Conservation (phyloP, 2,329 filamentous ascomycete species). For the Reticulascus tulasneorum region DNA sequence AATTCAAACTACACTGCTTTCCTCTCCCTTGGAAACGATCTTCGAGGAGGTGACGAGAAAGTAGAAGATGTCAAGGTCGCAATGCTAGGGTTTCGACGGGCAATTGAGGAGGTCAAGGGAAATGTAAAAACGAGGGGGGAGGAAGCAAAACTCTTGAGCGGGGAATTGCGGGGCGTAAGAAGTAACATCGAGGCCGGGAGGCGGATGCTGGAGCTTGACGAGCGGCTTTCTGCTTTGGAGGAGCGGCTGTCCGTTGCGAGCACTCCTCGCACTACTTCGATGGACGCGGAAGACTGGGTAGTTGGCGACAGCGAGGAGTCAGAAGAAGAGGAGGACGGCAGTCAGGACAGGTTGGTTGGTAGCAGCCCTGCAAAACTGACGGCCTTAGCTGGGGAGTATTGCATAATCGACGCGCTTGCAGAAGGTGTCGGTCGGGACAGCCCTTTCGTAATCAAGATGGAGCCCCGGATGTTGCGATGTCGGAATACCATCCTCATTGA, state of each 20-base stretch:
- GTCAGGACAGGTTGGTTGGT: slow-evolving; percentile 30
- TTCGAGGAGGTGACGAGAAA: slow-evolving; percentile 85
- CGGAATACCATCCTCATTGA: slow-evolving; percentile 55
- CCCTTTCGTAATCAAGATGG: slow-evolving; percentile 47
- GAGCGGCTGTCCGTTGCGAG: slow-evolving; percentile 54
- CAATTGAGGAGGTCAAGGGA: slow-evolving; percentile 69
- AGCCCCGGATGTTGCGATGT: slow-evolving; percentile 49
- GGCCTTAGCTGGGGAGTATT: slow-evolving; percentile 42
- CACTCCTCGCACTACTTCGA: slow-evolving; percentile 20
- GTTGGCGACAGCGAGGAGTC: slow-evolving; percentile 23
- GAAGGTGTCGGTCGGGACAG: slow-evolving; percentile 41
- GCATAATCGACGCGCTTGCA: slow-evolving; percentile 36
- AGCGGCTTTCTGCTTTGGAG: slow-evolving; percentile 60
- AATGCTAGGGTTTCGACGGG: slow-evolving; percentile 77
- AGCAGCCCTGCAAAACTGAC: slow-evolving; percentile 45
- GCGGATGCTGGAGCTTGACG: slow-evolving; percentile 64
- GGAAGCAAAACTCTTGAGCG: slow-evolving; percentile 59
- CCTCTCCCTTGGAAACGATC: slow-evolving; percentile 72
- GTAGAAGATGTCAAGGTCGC: slow-evolving; percentile 88
- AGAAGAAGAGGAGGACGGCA: slow-evolving; percentile 22
- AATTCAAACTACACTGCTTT: slow-evolving; percentile 95
- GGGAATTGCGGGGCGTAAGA: slow-evolving; percentile 64
- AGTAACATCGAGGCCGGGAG: slow-evolving; percentile 58
- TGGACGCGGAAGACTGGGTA: slow-evolving; percentile 32
- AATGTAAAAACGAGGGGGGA: slow-evolving; percentile 59